These are phyloP conservation scores for Gracilaria domingensis DNA, from an alignment of 23 red algal genomes.

Conservation along the genomic window DNA sequence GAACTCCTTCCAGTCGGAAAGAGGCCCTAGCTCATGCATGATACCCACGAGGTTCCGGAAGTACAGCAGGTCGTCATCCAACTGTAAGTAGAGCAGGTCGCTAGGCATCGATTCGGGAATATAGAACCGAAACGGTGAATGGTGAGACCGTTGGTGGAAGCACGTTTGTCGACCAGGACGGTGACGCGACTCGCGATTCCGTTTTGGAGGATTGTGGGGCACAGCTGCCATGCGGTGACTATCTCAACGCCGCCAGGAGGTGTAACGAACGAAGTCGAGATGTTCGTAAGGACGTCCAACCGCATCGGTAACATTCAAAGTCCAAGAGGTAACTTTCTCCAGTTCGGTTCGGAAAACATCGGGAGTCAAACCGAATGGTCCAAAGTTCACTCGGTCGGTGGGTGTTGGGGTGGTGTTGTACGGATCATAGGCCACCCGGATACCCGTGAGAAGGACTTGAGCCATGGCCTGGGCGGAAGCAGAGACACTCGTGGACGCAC, in stretches of 20 bases:
- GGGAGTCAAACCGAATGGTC: no score
- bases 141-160: background rate
- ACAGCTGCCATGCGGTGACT: background rate
- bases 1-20: background rate
- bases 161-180: background rate
- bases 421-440: no score
- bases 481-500: no score
- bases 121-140: background rate
- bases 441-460: no score
- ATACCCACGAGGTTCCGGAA: background rate
- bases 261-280: background rate
- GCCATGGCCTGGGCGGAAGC: no score
- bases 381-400: no score
- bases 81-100: background rate
- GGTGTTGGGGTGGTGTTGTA: no score
- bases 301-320: background rate
- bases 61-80: background rate
- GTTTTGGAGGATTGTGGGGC: background rate
- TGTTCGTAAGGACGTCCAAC: background rate
- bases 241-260: background rate
- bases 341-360: no score
- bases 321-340: background rate
- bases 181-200: background rate
- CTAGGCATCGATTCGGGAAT: background rate
- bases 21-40: background rate